Percentiles rank a stretch among this genome's conserved stretches.
phyloP scores from a whole-genome alignment of 108 stramenopile species.

The Nannochloropsis gaditana region DNA sequence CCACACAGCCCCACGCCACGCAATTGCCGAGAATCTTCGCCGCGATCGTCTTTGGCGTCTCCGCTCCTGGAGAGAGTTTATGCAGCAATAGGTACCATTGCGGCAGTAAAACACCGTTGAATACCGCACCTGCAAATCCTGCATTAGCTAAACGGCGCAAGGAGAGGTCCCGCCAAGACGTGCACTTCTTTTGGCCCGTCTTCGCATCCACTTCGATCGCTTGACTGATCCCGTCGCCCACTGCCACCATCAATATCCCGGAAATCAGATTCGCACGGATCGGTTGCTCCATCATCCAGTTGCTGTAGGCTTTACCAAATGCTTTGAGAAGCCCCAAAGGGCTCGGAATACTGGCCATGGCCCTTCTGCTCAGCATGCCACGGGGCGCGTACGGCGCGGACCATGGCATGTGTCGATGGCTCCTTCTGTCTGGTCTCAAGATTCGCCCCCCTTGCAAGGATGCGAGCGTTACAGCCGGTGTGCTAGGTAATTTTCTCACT shows the following conservation, averaged over 20 bases:
- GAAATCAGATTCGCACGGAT: neutral
- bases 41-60: neutral
- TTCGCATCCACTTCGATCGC: neutral
- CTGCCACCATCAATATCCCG: neutral
- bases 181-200: neutral
- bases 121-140: constrained; percentile 1
- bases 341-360: neutral
- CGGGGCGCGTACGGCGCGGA: no score
- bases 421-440: no score
- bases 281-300: constrained; percentile 11
- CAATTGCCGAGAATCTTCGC: neutral
- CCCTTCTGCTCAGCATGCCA: no score
- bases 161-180: neutral
- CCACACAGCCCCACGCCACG: constrained; percentile 14
- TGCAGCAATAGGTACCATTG: constrained; percentile 17
- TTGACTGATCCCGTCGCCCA: neutral
- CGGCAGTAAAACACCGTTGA: neutral
- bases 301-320: neutral
- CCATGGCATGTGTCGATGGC: no score
- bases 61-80: neutral
- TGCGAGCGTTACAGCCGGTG: no score
- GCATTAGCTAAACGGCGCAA: neutral
- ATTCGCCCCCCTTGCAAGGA: no score
- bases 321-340: constrained; percentile 7
- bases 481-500: no score